Evolutionary conservation across 2,329 filamentous ascomycete species (phyloP).

Genomic region (Myriosclerotinia duriaeana): DNA sequence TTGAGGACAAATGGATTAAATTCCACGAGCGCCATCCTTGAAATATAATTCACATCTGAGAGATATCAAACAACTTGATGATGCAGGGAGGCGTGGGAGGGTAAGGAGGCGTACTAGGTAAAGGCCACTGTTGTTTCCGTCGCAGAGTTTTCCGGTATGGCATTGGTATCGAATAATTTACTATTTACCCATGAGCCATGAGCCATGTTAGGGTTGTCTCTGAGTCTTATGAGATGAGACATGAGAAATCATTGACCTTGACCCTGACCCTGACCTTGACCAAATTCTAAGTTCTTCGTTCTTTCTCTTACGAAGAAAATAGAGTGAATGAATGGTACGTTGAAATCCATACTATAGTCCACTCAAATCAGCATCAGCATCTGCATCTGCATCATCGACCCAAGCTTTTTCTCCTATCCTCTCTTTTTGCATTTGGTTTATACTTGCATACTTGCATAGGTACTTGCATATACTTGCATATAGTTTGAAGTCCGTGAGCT

Average conservation of each 20-base stretch:
- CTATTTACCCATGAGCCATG: too few species aligned
- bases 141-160: constrained; percentile 5
- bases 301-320: not conserved
- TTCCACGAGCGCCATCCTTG: constrained; percentile 9
- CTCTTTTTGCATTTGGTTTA: constrained; percentile 12
- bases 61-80: constrained; percentile 11
- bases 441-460: not conserved
- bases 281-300: not conserved
- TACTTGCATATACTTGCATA: constrained; percentile 11
- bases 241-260: not conserved
- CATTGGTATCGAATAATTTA: constrained; percentile 4
- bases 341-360: not conserved
- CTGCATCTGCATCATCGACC: constrained; percentile 3
- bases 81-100: constrained; percentile 6
- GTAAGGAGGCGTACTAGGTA: too few species aligned
- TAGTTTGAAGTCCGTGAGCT: constrained; percentile 20
- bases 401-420: constrained; percentile 21
- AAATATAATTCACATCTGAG: not conserved
- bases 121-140: not conserved
- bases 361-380: not conserved
- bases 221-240: constrained; percentile 2
- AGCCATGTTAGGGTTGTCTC: not conserved
- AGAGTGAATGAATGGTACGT: not conserved
- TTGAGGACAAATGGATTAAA: constrained; percentile 12
- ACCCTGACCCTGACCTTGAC: not conserved